These are phyloP conservation scores for Cicer bijugum DNA, from an alignment of 306 rosid species.

Conservation along the genomic window DNA sequence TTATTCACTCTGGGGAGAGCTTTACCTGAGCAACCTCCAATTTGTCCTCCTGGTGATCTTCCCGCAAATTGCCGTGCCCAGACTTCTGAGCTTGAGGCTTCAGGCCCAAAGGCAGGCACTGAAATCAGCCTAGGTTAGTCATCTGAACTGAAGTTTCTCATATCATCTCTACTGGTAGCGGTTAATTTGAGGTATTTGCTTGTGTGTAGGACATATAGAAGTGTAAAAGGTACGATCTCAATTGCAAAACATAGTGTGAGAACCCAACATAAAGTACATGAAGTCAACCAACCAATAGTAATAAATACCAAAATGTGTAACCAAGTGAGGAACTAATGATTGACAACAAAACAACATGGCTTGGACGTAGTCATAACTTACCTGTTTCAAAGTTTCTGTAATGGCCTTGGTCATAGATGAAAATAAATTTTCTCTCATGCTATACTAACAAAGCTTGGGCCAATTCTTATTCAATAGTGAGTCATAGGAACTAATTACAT, in stretches of 20 bases:
- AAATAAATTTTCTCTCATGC: background rate
- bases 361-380: constrained; percentile 1
- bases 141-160: constrained; percentile 41
- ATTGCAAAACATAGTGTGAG: constrained; percentile 15
- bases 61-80: constrained; percentile 58
- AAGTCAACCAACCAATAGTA: constrained; percentile 30
- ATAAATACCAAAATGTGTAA: constrained; percentile 13
- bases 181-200: constrained; percentile 30
- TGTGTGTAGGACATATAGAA: constrained; percentile 26
- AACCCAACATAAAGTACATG: constrained; percentile 13
- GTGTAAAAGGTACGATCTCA: background rate
- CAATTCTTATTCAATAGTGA: constrained; percentile 2
- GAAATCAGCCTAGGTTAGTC: constrained; percentile 84
- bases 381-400: constrained; percentile 17
- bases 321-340: constrained; percentile 9
- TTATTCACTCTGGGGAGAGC: constrained; percentile 77
- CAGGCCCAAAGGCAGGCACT: constrained; percentile 75
- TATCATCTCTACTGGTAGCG: constrained; percentile 25
- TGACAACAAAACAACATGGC: constrained; percentile 1
- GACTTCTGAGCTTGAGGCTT: constrained; percentile 62
- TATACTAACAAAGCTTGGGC: background rate
- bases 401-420: constrained; percentile 9
- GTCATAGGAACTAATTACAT: background rate
- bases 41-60: constrained; percentile 60
- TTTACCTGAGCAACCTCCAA: constrained; percentile 78